A percentile compares a stretch with the other conserved stretches of the same genome.
These are phyloP conservation scores for Musa balbisiana DNA, from an alignment of 202 grass and related monocot species.

Conservation along the genomic window DNA sequence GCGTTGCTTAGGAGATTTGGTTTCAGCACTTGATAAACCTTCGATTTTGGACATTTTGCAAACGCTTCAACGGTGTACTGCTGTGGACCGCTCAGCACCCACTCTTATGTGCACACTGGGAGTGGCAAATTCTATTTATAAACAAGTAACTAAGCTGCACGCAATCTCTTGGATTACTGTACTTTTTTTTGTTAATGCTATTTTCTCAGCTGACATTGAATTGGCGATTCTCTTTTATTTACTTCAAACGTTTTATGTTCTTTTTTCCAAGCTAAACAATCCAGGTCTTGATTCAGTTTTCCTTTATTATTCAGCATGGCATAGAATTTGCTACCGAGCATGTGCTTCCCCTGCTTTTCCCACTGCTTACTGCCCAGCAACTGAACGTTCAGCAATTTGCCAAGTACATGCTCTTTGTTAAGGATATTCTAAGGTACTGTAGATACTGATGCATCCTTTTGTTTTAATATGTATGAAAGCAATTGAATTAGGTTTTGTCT, in stretches of 20 bases:
- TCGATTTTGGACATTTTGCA: slow-evolving; percentile 68
- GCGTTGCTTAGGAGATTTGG: slow-evolving; percentile 93
- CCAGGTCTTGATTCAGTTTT: neutral
- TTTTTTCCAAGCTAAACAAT: neutral
- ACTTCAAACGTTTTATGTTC: too few relatives aligned
- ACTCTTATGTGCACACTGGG: slow-evolving; percentile 98
- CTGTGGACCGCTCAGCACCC: slow-evolving; percentile 84
- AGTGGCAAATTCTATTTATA: slow-evolving; percentile 87
- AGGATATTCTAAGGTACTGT: slow-evolving; percentile 65
- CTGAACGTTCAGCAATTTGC: slow-evolving; percentile 97
- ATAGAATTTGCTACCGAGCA: slow-evolving; percentile 80
- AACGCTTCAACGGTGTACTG: slow-evolving; percentile 78
- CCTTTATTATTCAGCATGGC: slow-evolving; percentile 48
- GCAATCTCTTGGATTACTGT: neutral
- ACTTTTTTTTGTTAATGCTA: neutral
- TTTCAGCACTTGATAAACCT: slow-evolving; percentile 74
- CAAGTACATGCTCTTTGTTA: slow-evolving; percentile 95
- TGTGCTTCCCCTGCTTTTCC: slow-evolving; percentile 83
- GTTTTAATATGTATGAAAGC: neutral
- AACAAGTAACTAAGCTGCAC: slow-evolving; percentile 50
- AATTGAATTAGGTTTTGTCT: slow-evolving; percentile 12
- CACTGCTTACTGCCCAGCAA: slow-evolving; percentile 77
- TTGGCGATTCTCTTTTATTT: neutral
- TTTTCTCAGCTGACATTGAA: neutral
- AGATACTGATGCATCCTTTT: neutral